phyloP scores from a whole-genome alignment of 768 basidiomycete species.

The Lentinula sp. region DNA sequence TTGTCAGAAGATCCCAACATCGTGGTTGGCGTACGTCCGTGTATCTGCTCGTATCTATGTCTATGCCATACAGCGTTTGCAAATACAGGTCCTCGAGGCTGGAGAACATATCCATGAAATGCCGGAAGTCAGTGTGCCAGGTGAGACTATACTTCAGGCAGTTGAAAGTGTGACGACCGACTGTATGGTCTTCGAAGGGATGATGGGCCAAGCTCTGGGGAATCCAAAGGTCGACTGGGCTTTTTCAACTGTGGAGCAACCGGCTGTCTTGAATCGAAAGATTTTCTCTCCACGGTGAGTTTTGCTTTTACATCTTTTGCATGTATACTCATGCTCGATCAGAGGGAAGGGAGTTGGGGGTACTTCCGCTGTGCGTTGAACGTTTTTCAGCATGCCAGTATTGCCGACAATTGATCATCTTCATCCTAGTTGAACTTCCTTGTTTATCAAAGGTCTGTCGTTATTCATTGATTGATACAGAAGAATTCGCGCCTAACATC shows the following conservation, averaged over 20 bases:
- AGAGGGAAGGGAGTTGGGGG: not conserved
- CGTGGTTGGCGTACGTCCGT: not conserved
- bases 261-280: not conserved
- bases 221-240: not conserved
- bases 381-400: not conserved
- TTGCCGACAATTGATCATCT: not conserved
- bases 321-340: not conserved
- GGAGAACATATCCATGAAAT: not conserved
- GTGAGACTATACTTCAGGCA: not conserved
- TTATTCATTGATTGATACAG: not conserved
- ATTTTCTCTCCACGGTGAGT: not conserved
- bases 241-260: not conserved
- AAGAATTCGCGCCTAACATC: not conserved
- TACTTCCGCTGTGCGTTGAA: not conserved
- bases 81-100: not conserved
- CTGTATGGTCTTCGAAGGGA: not conserved
- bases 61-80: not conserved
- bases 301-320: not conserved
- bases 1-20: not conserved
- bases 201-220: not conserved
- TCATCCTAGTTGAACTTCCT: not conserved
- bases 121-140: not conserved
- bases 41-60: not conserved
- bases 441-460: not conserved
- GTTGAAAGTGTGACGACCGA: not conserved